Percentiles rank a stretch among this genome's conserved stretches.
phyloP scores from a whole-genome alignment of 768 basidiomycete species.

The Pholiota molesta region DNA sequence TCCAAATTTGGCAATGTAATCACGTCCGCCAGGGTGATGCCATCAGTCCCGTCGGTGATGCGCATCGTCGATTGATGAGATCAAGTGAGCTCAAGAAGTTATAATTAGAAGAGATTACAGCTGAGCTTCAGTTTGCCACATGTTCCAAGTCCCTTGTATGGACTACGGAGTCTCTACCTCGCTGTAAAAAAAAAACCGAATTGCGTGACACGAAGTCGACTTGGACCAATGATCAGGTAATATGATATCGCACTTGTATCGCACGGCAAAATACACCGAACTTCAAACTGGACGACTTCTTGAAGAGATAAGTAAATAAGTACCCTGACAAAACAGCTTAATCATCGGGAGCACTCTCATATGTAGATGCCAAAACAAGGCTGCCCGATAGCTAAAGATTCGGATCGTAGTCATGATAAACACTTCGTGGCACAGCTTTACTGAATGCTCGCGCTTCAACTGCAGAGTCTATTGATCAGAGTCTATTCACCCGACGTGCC shows the following conservation, averaged over 20 bases:
- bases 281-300: neutral
- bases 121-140: too few species aligned
- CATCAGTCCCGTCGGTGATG: neutral
- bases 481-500: neutral
- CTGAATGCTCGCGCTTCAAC: neutral
- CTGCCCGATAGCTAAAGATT: neutral
- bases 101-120: too few species aligned
- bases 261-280: neutral
- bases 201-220: too few species aligned
- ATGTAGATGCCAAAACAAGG: neutral
- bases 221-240: neutral
- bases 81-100: neutral
- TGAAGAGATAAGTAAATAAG: neutral
- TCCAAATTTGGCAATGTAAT: neutral
- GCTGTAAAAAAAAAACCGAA: too few species aligned
- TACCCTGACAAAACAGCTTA: neutral
- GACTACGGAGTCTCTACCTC: too few species aligned
- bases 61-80: neutral
- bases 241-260: neutral
- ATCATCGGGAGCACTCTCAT: neutral
- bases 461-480: neutral
- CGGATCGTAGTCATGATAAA: neutral
- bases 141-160: too few species aligned
- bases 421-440: neutral
- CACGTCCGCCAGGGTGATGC: neutral